Evolutionary conservation across 2,329 filamentous ascomycete species (phyloP).

Genomic region (Onygenales sp.): DNA sequence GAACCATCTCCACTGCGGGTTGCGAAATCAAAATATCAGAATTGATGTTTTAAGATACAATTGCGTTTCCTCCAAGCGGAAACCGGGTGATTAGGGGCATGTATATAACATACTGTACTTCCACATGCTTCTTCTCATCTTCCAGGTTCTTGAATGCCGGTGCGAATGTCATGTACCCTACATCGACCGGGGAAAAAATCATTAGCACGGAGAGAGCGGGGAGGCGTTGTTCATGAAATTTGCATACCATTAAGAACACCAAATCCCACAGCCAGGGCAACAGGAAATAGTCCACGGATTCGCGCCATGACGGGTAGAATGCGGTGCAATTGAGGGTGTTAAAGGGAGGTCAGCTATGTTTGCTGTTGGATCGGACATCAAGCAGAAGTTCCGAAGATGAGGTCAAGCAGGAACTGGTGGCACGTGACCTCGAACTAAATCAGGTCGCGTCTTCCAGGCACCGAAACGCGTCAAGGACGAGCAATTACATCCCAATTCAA

Average conservation of each 20-base stretch:
- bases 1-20: too few species aligned
- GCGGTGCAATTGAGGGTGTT: background rate
- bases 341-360: background rate
- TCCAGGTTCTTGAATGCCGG: slow-evolving; percentile 29
- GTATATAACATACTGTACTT: slow-evolving; percentile 6
- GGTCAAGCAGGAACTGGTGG: too few species aligned
- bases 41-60: too few species aligned
- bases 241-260: slow-evolving; percentile 30
- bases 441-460: too few species aligned
- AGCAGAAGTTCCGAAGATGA: too few species aligned
- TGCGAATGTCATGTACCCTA: slow-evolving; percentile 36
- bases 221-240: background rate
- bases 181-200: background rate
- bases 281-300: slow-evolving; percentile 26
- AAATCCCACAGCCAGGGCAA: slow-evolving; percentile 27
- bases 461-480: too few species aligned
- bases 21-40: too few species aligned
- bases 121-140: slow-evolving; percentile 18
- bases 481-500: too few species aligned
- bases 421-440: too few species aligned
- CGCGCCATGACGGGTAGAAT: slow-evolving; percentile 21
- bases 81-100: too few species aligned
- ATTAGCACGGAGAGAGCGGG: background rate
- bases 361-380: too few species aligned
- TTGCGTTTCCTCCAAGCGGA: too few species aligned